Evolutionary conservation across 495 filamentous ascomycete species (phyloP).

Genomic region (Penicillium atrosanguineum): DNA sequence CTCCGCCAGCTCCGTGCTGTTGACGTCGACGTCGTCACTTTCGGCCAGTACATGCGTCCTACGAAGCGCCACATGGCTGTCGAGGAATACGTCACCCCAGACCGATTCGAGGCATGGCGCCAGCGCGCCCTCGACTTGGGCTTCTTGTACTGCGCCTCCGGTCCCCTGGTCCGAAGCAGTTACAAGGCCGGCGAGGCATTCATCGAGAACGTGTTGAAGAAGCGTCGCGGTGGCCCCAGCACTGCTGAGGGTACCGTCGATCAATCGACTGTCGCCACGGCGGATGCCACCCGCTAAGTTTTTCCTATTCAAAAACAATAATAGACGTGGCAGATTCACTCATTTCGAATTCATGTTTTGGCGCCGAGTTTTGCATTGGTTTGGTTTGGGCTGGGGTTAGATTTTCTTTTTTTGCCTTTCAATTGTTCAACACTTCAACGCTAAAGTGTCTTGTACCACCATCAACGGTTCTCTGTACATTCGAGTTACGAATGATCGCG

Average conservation of each 20-base stretch:
- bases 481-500: background rate
- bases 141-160: constrained; percentile 93
- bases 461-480: constrained; percentile 16
- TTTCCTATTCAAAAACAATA: constrained; percentile 3
- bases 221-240: constrained; percentile 55
- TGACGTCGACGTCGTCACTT: constrained; percentile 91
- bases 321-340: constrained; percentile 6
- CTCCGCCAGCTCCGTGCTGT: constrained; percentile 74
- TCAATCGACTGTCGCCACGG: constrained; percentile 13
- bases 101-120: constrained; percentile 86
- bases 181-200: constrained; percentile 99
- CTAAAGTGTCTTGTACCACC: constrained; percentile 19
- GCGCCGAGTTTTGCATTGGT: constrained; percentile 20
- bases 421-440: constrained; percentile 18
- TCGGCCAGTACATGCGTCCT: constrained; percentile 98
- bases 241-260: constrained; percentile 23
- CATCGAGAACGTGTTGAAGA: constrained; percentile 96
- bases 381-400: constrained; percentile 10
- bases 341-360: constrained; percentile 7
- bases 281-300: constrained; percentile 29
- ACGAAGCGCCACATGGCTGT: constrained; percentile 98
- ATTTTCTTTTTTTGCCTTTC: constrained; percentile 7
- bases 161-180: constrained; percentile 85
- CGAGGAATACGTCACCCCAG: constrained; percentile 87
- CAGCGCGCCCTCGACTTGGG: constrained; percentile 90